These are phyloP conservation scores for Auxenochlorella pyrenoidosa DNA, from an alignment of 139 green algal genomes.

Conservation along the genomic window DNA sequence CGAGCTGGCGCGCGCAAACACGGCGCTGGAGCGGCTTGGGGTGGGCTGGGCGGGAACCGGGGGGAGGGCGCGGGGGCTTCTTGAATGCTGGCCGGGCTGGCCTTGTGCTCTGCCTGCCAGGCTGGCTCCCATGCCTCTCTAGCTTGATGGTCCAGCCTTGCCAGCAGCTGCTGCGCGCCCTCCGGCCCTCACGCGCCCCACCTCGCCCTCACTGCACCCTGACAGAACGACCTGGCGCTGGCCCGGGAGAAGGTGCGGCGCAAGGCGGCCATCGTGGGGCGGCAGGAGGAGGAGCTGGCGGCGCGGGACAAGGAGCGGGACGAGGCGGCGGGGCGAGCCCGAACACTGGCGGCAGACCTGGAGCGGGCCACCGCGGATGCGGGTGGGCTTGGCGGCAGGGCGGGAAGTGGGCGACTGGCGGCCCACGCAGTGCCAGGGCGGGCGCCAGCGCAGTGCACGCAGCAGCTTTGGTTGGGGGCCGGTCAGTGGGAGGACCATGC, in stretches of 20 bases:
- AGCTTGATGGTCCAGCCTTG: too few relatives aligned
- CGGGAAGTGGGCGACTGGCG: background rate
- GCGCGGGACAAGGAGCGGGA: conserved; percentile 58
- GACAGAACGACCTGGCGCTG: conserved; percentile 71
- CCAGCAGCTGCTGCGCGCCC: background rate
- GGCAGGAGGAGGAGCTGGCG: conserved; percentile 86
- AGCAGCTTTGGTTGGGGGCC: too few relatives aligned
- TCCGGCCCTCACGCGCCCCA: background rate
- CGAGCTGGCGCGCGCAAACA: conserved; percentile 83
- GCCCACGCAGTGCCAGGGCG: background rate
- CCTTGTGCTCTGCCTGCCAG: too few relatives aligned
- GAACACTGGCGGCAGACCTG: conserved; percentile 29
- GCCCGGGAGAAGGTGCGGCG: conserved; percentile 79
- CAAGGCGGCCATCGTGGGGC: conserved; percentile 76
- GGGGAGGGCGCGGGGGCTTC: background rate
- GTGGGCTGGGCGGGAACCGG: conserved; percentile 42
- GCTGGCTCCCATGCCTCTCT: too few relatives aligned
- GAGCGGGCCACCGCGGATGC: conserved; percentile 7
- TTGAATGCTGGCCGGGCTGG: background rate
- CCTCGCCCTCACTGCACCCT: background rate
- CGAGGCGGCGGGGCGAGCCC: conserved; percentile 17
- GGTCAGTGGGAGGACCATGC: background rate
- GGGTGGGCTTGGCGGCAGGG: background rate
- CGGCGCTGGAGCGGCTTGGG: conserved; percentile 83
- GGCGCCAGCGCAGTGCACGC: too few relatives aligned